These are phyloP conservation scores for Teratosphaeria epicoccoides DNA, from an alignment of 2,329 filamentous ascomycete species.

Conservation along the genomic window DNA sequence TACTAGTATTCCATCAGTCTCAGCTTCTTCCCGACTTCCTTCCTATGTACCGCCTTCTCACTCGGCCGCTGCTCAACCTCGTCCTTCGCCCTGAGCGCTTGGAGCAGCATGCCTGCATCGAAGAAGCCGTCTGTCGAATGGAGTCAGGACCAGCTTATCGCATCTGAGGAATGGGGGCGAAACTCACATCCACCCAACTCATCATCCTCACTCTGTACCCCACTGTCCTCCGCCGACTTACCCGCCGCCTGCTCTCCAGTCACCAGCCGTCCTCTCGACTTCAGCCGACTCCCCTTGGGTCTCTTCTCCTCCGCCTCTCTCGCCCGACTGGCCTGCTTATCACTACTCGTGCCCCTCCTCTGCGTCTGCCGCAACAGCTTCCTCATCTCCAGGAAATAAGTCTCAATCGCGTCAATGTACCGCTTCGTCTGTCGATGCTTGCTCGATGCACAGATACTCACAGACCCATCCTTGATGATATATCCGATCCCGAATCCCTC, in stretches of 20 bases:
- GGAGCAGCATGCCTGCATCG: conserved; percentile 86
- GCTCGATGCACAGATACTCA: conserved; percentile 83
- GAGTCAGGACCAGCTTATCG: neutral
- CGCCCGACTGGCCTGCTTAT: conserved; percentile 46
- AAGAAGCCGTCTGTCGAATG: conserved; percentile 74
- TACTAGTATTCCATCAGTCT: conserved; percentile 55
- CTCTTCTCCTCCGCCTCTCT: conserved; percentile 47
- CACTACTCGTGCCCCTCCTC: conserved; percentile 41
- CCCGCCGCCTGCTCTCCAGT: conserved; percentile 40
- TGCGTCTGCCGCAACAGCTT: conserved; percentile 66
- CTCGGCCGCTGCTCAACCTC: conserved; percentile 40
- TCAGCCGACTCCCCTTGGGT: conserved; percentile 42
- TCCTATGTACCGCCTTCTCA: conserved; percentile 50
- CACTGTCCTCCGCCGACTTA: conserved; percentile 56
- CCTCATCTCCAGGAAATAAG: conserved; percentile 81
- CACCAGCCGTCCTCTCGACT: conserved; percentile 64
- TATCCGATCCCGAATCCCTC: conserved; percentile 97
- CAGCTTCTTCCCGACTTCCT: conserved; percentile 66
- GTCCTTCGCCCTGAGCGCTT: conserved; percentile 66
- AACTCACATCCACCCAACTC: conserved; percentile 88
- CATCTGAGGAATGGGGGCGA: neutral
- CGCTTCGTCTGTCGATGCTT: conserved; percentile 90
- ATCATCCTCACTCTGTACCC: conserved; percentile 68
- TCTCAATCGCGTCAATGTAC: conserved; percentile 80
- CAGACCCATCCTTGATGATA: conserved; percentile 90